Evolutionary conservation across 2,329 filamentous ascomycete species (phyloP).

Genomic region (Monosporascus sp.): DNA sequence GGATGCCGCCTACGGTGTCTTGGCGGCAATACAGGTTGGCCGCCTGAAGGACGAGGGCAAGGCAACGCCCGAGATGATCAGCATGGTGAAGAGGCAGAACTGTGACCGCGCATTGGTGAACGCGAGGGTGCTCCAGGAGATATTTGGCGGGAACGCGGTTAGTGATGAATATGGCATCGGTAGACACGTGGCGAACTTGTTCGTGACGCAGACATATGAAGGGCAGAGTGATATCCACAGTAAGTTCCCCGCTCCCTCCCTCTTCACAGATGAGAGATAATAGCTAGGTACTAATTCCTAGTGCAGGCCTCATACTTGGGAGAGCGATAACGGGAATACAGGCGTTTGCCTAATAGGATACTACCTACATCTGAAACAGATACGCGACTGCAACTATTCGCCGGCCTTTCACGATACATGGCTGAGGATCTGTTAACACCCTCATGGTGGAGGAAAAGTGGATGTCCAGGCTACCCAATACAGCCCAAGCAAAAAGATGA

Average conservation of each 20-base stretch:
- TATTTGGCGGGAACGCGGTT: slow-evolving; percentile 97
- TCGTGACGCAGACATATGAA: slow-evolving; percentile 97
- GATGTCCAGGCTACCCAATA: too few relatives aligned
- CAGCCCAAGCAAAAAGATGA: too few relatives aligned
- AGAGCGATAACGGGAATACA: slow-evolving; percentile 68
- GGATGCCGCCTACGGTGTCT: slow-evolving; percentile 85
- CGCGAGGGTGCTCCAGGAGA: slow-evolving; percentile 78
- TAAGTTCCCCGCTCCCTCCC: slow-evolving; percentile 42
- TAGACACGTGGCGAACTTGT: slow-evolving; percentile 90
- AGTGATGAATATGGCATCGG: slow-evolving; percentile 96
- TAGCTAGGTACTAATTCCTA: background rate
- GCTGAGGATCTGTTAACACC: background rate
- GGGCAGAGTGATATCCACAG: slow-evolving; percentile 97
- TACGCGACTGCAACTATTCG: background rate
- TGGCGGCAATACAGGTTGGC: slow-evolving; percentile 86
- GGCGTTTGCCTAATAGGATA: slow-evolving; percentile 65
- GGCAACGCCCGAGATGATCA: slow-evolving; percentile 90
- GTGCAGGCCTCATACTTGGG: slow-evolving; percentile 60
- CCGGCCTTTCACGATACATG: background rate
- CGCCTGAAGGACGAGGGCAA: slow-evolving; percentile 89
- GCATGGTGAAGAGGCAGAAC: slow-evolving; percentile 95
- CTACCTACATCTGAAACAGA: background rate
- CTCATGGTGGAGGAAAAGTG: too few relatives aligned
- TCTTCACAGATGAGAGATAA: background rate
- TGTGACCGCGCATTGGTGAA: slow-evolving; percentile 84